Conservation (phyloP, 768 basidiomycete genomes). For the Artomyces pyxidatus region DNA sequence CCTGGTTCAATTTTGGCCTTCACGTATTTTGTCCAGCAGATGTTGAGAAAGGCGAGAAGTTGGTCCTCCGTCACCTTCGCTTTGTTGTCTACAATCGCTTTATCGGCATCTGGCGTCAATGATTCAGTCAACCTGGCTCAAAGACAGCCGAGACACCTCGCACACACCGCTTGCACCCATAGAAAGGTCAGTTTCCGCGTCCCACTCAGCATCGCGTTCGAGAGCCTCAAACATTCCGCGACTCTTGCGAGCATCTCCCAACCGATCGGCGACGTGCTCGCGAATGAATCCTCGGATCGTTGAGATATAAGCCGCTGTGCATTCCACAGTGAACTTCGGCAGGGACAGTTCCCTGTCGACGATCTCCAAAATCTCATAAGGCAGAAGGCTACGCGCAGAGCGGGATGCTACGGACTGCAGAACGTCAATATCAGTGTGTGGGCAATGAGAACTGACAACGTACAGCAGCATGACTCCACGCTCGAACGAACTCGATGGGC, state of each 20-base stretch:
- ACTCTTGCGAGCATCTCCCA: constrained; percentile 58
- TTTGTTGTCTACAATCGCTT: constrained; percentile 79
- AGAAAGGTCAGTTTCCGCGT: constrained; percentile 66
- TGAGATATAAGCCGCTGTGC: constrained; percentile 60
- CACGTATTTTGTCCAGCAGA: constrained; percentile 87
- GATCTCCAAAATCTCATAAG: constrained; percentile 77
- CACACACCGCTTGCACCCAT: constrained; percentile 64
- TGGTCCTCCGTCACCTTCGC: constrained; percentile 83
- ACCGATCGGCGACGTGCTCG: constrained; percentile 52
- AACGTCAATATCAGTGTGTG: not conserved
- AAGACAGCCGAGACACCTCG: too few species aligned
- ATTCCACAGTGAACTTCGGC: constrained; percentile 58
- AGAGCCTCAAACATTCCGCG: constrained; percentile 83
- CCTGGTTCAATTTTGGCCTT: constrained; percentile 96
- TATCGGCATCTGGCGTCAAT: constrained; percentile 44
- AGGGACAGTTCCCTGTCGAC: constrained; percentile 53
- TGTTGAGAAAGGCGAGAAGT: constrained; percentile 68
- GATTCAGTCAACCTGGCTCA: not conserved
- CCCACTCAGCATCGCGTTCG: constrained; percentile 68
- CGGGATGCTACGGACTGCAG: constrained; percentile 56
- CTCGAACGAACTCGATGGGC: constrained; percentile 83
- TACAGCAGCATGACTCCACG: constrained; percentile 81
- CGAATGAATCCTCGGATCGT: constrained; percentile 65
- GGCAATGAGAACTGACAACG: constrained; percentile 14
- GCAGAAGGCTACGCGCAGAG: constrained; percentile 59